These are phyloP conservation scores for Funneliformis mosseae DNA, from an alignment of 192 early-diverging fungal species.

Conservation along the genomic window DNA sequence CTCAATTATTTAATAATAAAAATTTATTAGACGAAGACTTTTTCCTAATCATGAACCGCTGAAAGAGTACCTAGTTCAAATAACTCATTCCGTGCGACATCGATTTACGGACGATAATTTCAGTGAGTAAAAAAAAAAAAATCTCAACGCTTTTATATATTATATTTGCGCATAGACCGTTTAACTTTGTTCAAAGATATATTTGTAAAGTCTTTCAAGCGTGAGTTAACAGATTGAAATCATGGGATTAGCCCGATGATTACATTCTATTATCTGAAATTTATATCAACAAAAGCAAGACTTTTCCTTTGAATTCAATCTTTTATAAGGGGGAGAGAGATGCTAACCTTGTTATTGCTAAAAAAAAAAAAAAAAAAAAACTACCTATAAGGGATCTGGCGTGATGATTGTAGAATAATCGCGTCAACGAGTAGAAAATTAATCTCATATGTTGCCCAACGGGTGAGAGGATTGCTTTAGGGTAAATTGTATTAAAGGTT, in stretches of 20 bases:
- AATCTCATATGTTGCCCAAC: not conserved
- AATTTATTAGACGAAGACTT: conserved; percentile 5
- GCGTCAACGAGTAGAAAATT: not conserved
- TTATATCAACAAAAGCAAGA: too few relatives aligned
- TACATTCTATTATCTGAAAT: too few relatives aligned
- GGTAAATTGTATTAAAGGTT: not conserved
- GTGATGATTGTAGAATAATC: not conserved
- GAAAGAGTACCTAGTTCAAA: conserved; percentile 31
- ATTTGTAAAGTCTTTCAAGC: not conserved
- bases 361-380: too few relatives aligned
- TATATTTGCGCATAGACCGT: not conserved
- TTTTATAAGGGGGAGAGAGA: too few relatives aligned
- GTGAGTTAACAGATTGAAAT: not conserved
- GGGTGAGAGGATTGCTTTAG: not conserved
- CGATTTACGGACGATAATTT: conserved; percentile 25
- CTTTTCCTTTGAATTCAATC: too few relatives aligned
- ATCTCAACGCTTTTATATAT: not conserved
- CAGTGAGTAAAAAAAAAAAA: conserved; percentile 23
- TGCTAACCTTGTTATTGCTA: too few relatives aligned
- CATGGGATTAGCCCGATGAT: not conserved
- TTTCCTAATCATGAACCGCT: conserved; percentile 20
- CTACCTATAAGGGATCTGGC: not conserved
- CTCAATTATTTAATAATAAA: too few relatives aligned
- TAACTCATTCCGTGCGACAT: conserved; percentile 16
- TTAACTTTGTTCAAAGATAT: not conserved